These are phyloP conservation scores for Baeospora myosura DNA, from an alignment of 1,284 basidiomycete species.

Conservation along the genomic window DNA sequence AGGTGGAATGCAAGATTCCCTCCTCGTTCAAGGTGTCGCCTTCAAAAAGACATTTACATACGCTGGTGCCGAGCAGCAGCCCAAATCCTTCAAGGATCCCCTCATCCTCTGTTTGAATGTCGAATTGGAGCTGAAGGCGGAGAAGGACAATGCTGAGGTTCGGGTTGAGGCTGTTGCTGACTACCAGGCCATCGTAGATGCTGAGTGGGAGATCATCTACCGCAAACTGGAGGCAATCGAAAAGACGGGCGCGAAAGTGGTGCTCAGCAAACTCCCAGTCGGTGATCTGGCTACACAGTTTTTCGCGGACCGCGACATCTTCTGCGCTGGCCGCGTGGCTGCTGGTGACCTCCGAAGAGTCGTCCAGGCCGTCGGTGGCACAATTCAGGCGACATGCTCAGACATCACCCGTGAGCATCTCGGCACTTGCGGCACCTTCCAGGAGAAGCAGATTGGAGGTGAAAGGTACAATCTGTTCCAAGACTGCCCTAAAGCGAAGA, in stretches of 20 bases:
- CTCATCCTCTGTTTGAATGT: constrained; percentile 94
- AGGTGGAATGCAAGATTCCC: constrained; percentile 95
- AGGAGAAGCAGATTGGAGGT: constrained; percentile 94
- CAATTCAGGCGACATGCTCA: constrained; percentile 91
- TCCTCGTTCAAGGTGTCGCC: constrained; percentile 84
- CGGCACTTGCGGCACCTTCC: constrained; percentile 86
- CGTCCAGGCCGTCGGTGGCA: constrained; percentile 92
- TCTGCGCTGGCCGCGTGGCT: constrained; percentile 95
- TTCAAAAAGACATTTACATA: constrained; percentile 99
- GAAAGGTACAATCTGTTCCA: constrained; percentile 98
- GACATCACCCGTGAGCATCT: constrained; percentile 89
- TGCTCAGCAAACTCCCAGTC: constrained; percentile 96
- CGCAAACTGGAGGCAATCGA: constrained; percentile 95
- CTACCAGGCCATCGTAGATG: constrained; percentile 99
- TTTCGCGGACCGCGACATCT: constrained; percentile 98
- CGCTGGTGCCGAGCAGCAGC: constrained; percentile 98
- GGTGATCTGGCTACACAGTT: constrained; percentile 99
- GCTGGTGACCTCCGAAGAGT: constrained; percentile 90
- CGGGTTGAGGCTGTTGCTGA: constrained; percentile 94
- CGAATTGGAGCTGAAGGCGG: constrained; percentile 97
- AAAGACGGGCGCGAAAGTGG: constrained; percentile 94
- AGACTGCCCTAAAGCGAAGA: constrained; percentile 92
- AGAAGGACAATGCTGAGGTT: constrained; percentile 99
- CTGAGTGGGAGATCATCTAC: constrained; percentile 99
- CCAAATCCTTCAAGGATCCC: constrained; percentile 87